Conservation (phyloP, 2,329 filamentous ascomycete species). For the Penicillium brevicompactum region DNA sequence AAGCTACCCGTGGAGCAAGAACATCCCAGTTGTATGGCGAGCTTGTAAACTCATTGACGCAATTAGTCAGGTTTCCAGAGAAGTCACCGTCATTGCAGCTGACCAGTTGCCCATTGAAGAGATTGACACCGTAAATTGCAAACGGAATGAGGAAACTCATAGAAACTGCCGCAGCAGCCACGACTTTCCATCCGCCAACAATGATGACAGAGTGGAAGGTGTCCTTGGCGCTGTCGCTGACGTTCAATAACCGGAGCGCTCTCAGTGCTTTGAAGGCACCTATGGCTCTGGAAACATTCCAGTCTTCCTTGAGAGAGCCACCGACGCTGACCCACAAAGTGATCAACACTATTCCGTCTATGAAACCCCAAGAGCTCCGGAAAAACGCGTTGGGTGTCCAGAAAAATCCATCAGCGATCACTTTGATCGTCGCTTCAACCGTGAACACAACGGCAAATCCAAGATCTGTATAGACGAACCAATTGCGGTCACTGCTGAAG, state of each 20-base stretch:
- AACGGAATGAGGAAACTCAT: slow-evolving; percentile 93
- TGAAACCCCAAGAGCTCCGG: slow-evolving; percentile 93
- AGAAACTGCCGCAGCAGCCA: slow-evolving; percentile 90
- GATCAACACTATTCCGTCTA: slow-evolving; percentile 86
- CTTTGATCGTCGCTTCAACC: slow-evolving; percentile 83
- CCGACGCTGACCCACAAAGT: slow-evolving; percentile 95
- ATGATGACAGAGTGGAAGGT: slow-evolving; percentile 98
- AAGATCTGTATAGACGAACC: slow-evolving; percentile 94
- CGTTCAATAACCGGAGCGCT: slow-evolving; percentile 86
- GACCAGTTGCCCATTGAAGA: slow-evolving; percentile 82
- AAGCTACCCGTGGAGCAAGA: slow-evolving; percentile 76
- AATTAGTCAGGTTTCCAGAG: slow-evolving; percentile 64
- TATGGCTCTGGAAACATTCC: slow-evolving; percentile 82
- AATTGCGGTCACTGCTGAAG: slow-evolving; percentile 72
- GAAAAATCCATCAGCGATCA: slow-evolving; percentile 91
- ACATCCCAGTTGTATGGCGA: slow-evolving; percentile 82
- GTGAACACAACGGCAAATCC: slow-evolving; percentile 87
- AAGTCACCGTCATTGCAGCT: slow-evolving; percentile 73
- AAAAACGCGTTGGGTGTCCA: slow-evolving; percentile 98
- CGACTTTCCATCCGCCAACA: slow-evolving; percentile 88
- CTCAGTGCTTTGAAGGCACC: slow-evolving; percentile 96
- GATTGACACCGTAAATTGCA: slow-evolving; percentile 90
- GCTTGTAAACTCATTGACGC: slow-evolving; percentile 79
- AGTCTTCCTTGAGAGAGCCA: slow-evolving; percentile 78
- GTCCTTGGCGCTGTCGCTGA: slow-evolving; percentile 92